Base-by-base conservation (phyloP, 1,139 yeast species). In the Pichia sp. region DNA sequence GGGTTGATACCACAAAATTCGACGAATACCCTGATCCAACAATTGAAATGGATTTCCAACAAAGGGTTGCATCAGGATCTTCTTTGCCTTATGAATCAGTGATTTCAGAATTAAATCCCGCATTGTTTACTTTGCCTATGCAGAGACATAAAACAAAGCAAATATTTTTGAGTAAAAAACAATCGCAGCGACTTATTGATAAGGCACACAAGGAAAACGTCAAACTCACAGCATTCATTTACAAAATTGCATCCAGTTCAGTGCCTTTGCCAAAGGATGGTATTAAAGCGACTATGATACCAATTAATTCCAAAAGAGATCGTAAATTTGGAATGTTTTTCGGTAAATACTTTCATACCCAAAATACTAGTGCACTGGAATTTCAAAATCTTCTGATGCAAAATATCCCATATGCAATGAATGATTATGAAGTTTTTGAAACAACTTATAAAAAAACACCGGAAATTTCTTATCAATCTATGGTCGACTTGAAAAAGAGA, bases 191-290 rank as follows among this genome's bases (percentile, higher is more conserved):
- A 8, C 26, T 50, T 3, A 8, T 50, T 7, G 10, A 29, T 3
- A 6, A 27, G 27, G 32, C 48, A 7, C 39, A 48, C n/a, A 4
- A 23, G 2, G 27, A 44, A 23, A 29, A 29, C 29, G 28, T 44
- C 11, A 49, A 49, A 33, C n/a, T 50, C 5, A 50, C 53, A 3
- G 37, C 49, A 23, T 37, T 44, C 2, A 23, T 50, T 1, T 47
- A 44, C 26, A 37, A 43, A 3, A 26, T 50, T 7, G 44, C 45
- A 27, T 26, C 44, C 4, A 37, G 39, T 16, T 23, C 41, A 3
- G 27, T 44, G 1, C 27, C 37, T 27, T 34, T 34, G 26, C n/a
- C 27, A 2, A 38, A 23, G 2, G 4, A 35, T 2, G 35, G 37
- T n/a, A 9, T 29, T 2, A 32, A 42, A 9, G 44, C 40, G 16